These are phyloP conservation scores for Kazachstania bromeliacearum DNA, from an alignment of 805 yeast genomes.

Conservation along the genomic window DNA sequence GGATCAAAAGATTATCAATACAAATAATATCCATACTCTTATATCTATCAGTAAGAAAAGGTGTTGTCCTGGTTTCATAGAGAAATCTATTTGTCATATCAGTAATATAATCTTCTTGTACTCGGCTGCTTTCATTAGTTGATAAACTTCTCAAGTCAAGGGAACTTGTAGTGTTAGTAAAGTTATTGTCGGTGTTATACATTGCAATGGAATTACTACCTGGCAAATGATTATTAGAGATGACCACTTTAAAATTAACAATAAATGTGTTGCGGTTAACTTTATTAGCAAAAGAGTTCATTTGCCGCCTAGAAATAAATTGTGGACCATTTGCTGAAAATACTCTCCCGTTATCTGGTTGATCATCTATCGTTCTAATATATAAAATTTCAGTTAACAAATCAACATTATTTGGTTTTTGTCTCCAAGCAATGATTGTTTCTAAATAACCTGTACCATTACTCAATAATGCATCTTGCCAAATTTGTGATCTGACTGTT, in stretches of 20 bases:
- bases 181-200: constrained; percentile 4
- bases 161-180: not conserved
- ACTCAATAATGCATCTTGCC: constrained; percentile 13
- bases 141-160: not conserved
- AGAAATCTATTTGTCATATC: too few relatives aligned
- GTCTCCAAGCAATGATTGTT: constrained; percentile 20
- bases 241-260: constrained; percentile 14
- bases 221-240: constrained; percentile 1
- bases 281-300: constrained; percentile 13
- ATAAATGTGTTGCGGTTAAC: constrained; percentile 15
- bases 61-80: too few relatives aligned
- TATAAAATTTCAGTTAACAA: not conserved
- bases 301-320: not conserved
- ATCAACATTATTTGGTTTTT: constrained; percentile 5
- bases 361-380: too few relatives aligned
- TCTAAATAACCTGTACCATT: constrained; percentile 13
- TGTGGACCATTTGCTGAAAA: too few relatives aligned
- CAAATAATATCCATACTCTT: constrained; percentile 18
- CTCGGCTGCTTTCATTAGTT: not conserved
- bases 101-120: not conserved
- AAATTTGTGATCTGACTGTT: constrained; percentile 7
- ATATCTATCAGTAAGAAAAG: constrained; percentile 21
- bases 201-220: not conserved
- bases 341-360: too few relatives aligned
- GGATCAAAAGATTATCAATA: constrained; percentile 14